Conservation (phyloP, 2,329 filamentous ascomycete species). For the Paramyrothecium sp. region DNA sequence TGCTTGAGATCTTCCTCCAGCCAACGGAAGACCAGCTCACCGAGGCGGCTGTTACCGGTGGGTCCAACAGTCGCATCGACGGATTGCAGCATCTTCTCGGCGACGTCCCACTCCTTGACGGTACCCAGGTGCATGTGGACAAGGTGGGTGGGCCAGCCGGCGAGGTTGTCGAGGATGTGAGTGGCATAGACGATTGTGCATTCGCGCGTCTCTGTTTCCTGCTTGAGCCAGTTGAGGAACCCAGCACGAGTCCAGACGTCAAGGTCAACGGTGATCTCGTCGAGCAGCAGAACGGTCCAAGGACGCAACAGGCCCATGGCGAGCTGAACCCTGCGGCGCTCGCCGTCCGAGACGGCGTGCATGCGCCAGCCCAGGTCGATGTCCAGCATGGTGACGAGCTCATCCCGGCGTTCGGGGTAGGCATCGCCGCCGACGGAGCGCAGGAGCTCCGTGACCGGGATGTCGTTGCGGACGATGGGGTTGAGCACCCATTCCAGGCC, state of each 20-base stretch:
- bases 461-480: conserved; percentile 92
- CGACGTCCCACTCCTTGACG: conserved; percentile 81
- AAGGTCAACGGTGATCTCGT: conserved; percentile 96
- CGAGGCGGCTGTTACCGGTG: conserved; percentile 76
- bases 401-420: conserved; percentile 79
- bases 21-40: conserved; percentile 87
- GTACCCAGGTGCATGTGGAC: conserved; percentile 92
- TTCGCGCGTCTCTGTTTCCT: conserved; percentile 75
- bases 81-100: conserved; percentile 65
- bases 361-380: conserved; percentile 92
- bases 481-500: conserved; percentile 98
- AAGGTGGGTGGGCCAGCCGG: conserved; percentile 91
- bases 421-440: conserved; percentile 81
- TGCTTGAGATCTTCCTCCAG: conserved; percentile 76
- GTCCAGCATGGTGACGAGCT: conserved; percentile 84
- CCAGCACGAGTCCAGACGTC: conserved; percentile 82
- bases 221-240: conserved; percentile 83
- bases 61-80: conserved; percentile 35
- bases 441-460: conserved; percentile 84
- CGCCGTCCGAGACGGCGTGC: conserved; percentile 92
- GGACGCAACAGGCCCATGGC: conserved; percentile 93
- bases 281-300: conserved; percentile 86
- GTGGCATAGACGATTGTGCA: conserved; percentile 98
- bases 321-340: conserved; percentile 86
- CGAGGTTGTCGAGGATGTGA: conserved; percentile 93